Percentiles rank a stretch among this genome's conserved stretches.
These are phyloP conservation scores for Podospora australis DNA, from an alignment of 495 filamentous ascomycete genomes.

Conservation along the genomic window DNA sequence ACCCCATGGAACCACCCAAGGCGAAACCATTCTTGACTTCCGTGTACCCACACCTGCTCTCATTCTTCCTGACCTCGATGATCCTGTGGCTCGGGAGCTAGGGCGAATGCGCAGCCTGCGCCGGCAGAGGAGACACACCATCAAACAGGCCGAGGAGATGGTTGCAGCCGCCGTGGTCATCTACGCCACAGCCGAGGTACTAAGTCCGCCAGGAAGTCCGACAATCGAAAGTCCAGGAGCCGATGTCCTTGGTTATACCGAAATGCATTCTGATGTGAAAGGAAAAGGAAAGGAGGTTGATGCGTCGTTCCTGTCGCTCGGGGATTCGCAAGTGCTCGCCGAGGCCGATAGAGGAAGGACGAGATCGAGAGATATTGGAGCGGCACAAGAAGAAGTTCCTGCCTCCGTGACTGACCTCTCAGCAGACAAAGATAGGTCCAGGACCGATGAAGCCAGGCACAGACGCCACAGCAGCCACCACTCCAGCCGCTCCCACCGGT, in stretches of 20 bases:
- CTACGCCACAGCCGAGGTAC: conserved; percentile 36
- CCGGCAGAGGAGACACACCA: conserved; percentile 32
- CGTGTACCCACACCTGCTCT: conserved; percentile 38
- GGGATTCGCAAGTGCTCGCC: conserved; percentile 9
- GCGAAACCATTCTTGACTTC: conserved; percentile 26
- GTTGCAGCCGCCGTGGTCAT: conserved; percentile 43
- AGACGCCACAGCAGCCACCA: conserved; percentile 32
- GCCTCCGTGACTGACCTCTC: conserved; percentile 41
- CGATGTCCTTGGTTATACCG: conserved; percentile 22
- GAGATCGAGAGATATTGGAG: conserved; percentile 22
- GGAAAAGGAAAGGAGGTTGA: conserved; percentile 30
- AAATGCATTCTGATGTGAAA: conserved; percentile 28
- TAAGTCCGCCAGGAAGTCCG: conserved; percentile 33
- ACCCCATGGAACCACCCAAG: conserved; percentile 8
- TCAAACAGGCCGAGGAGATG: conserved; percentile 39
- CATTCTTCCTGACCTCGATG: conserved; percentile 37
- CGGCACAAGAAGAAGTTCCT: conserved; percentile 23
- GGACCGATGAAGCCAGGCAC: conserved; percentile 24
- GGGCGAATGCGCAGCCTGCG: conserved; percentile 33
- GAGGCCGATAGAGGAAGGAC: conserved; percentile 23
- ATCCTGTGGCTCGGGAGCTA: conserved; percentile 34
- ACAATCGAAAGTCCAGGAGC: conserved; percentile 20
- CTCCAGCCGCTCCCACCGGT: conserved; percentile 26
- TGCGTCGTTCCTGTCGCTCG: conserved; percentile 15
- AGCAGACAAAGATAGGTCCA: conserved; percentile 34